A percentile compares a stretch with the other conserved stretches of the same genome.
phyloP scores from a whole-genome alignment of 1,284 basidiomycete species.

The Fomitopsis palustris region DNA sequence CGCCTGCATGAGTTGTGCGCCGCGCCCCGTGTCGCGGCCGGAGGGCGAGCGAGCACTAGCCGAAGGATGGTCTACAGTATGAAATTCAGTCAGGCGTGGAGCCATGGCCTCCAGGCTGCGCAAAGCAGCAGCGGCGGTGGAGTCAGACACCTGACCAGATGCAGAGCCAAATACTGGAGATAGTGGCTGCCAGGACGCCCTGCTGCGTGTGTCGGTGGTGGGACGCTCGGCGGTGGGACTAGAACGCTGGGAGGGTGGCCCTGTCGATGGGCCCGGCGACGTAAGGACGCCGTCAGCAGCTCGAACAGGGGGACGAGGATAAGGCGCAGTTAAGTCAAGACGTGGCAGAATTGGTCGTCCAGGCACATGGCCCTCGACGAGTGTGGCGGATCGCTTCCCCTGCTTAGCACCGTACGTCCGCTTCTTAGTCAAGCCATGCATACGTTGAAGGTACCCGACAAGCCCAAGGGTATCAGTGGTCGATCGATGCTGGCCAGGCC shows the following conservation, averaged over 20 bases:
- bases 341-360: slow-evolving; percentile 28
- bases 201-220: slow-evolving; percentile 13
- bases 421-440: slow-evolving; percentile 31
- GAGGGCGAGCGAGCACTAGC: background rate
- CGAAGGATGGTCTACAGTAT: background rate
- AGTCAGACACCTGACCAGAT: slow-evolving; percentile 13
- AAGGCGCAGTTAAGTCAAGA: slow-evolving; percentile 22
- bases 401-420: slow-evolving; percentile 23
- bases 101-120: slow-evolving; percentile 24
- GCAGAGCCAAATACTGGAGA: slow-evolving; percentile 15
- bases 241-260: slow-evolving; percentile 1
- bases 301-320: slow-evolving; percentile 18
- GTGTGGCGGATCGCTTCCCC: slow-evolving; percentile 17
- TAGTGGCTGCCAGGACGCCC: slow-evolving; percentile 24
- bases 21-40: background rate
- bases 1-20: slow-evolving; percentile 1
- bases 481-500: slow-evolving; percentile 12
- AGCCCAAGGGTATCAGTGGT: slow-evolving; percentile 20
- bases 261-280: background rate
- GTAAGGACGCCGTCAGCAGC: background rate
- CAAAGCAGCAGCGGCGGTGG: slow-evolving; percentile 23
- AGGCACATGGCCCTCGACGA: slow-evolving; percentile 18
- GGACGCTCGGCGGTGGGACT: slow-evolving; percentile 14
- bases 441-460: slow-evolving; percentile 29
- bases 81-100: slow-evolving; percentile 21